Percentiles rank a stretch among this genome's conserved stretches.
Evolutionary conservation across 495 filamentous ascomycete genomes (phyloP).

Genomic region (Cercophora scortea): DNA sequence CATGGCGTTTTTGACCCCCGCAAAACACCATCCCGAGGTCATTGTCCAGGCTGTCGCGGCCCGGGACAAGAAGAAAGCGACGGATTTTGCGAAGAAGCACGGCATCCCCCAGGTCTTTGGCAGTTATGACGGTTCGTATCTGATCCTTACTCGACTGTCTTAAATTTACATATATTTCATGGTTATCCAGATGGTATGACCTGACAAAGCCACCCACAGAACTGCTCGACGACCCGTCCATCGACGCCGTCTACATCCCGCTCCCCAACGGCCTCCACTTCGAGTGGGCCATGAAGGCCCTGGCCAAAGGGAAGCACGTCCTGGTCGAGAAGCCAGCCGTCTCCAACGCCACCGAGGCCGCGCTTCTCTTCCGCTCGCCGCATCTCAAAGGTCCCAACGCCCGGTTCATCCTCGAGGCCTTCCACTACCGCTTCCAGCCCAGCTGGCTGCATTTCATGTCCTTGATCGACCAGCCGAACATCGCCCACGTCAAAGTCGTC

Average conservation of each 20-base stretch:
- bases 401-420: slow-evolving; percentile 52
- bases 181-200: too few species aligned
- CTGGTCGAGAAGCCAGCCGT: slow-evolving; percentile 50
- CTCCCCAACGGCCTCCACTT: slow-evolving; percentile 46
- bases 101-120: slow-evolving; percentile 46
- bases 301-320: slow-evolving; percentile 52
- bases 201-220: slow-evolving; percentile 9
- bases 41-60: slow-evolving; percentile 52
- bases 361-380: slow-evolving; percentile 31
- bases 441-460: slow-evolving; percentile 43
- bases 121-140: slow-evolving; percentile 27
- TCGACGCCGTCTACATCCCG: slow-evolving; percentile 46
- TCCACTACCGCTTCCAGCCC: slow-evolving; percentile 51
- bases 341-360: slow-evolving; percentile 42
- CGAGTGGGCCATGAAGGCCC: slow-evolving; percentile 45
- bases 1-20: slow-evolving; percentile 46
- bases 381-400: slow-evolving; percentile 16
- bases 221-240: slow-evolving; percentile 43
- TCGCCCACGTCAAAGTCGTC: slow-evolving; percentile 26
- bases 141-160: too few species aligned
- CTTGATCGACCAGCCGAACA: slow-evolving; percentile 28
- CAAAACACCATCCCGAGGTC: slow-evolving; percentile 51
- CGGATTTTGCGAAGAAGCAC: slow-evolving; percentile 49
- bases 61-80: slow-evolving; percentile 43
- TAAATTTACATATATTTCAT: too few species aligned